Percentiles rank a stretch among this genome's conserved stretches.
Evolutionary conservation across 2,329 filamentous ascomycete genomes (phyloP).

Genomic region (Chaetomium sp.): DNA sequence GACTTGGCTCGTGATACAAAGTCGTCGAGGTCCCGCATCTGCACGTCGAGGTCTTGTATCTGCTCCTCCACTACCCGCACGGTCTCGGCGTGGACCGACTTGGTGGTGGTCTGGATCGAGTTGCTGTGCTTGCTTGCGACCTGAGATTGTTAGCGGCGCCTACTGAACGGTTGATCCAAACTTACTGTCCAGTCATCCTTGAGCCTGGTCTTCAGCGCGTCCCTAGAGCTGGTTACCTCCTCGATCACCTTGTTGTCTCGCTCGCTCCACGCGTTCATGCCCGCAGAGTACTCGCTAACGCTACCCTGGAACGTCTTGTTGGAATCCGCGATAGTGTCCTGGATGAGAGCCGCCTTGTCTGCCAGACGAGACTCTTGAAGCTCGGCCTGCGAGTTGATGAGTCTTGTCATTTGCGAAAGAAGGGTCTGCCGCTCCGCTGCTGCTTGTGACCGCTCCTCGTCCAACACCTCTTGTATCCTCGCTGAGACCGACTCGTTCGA

Average conservation of each 20-base stretch:
- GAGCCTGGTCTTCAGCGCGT: conserved; percentile 77
- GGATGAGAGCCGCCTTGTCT: conserved; percentile 63
- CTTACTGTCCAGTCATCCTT: conserved; percentile 83
- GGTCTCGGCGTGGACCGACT: conserved; percentile 87
- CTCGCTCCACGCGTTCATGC: conserved; percentile 73
- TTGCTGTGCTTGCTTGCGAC: conserved; percentile 75
- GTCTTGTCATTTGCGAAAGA: conserved; percentile 72
- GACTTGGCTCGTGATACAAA: conserved; percentile 81
- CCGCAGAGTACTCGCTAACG: conserved; percentile 65
- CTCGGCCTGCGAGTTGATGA: conserved; percentile 75
- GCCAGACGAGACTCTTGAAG: conserved; percentile 71
- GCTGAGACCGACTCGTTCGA: conserved; percentile 68
- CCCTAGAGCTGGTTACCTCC: conserved; percentile 71
- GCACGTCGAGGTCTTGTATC: conserved; percentile 80
- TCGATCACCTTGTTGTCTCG: conserved; percentile 70
- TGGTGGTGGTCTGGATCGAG: conserved; percentile 81
- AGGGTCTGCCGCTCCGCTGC: conserved; percentile 73
- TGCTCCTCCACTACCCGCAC: conserved; percentile 88
- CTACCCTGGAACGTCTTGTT: conserved; percentile 66
- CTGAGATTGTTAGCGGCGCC: conserved; percentile 44
- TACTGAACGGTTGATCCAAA: conserved; percentile 49
- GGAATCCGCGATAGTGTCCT: conserved; percentile 65
- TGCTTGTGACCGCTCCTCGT: conserved; percentile 74
- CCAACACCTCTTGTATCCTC: conserved; percentile 68
- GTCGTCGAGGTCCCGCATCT: conserved; percentile 87